A percentile compares a stretch with the other conserved stretches of the same genome.
phyloP scores from a whole-genome alignment of 2,329 filamentous ascomycete genomes.

The Apiospora marii region DNA sequence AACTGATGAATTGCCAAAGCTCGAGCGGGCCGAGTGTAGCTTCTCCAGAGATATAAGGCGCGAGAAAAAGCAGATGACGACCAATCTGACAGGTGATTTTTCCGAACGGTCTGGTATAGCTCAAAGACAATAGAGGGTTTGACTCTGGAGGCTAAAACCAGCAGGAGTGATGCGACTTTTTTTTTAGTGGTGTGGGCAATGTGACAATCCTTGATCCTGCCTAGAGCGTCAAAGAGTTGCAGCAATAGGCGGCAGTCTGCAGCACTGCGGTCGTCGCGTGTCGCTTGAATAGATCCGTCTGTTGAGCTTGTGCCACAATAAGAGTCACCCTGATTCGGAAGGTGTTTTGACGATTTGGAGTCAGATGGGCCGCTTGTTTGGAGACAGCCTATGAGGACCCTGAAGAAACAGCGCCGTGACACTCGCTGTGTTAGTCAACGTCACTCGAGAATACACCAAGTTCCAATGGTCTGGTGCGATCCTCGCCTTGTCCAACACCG shows the following conservation, averaged over 20 bases:
- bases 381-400: conserved; percentile 37
- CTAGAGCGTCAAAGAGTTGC: neutral
- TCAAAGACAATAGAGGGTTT: conserved; percentile 11
- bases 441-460: conserved; percentile 4
- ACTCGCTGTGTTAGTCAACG: conserved; percentile 10
- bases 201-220: conserved; percentile 19
- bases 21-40: neutral
- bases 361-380: conserved; percentile 28
- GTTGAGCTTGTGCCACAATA: conserved; percentile 3
- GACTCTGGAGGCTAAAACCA: conserved; percentile 16
- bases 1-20: neutral
- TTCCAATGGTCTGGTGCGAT: conserved; percentile 1
- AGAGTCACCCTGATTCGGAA: conserved; percentile 43
- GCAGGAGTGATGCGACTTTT: conserved; percentile 9
- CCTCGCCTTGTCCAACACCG: neutral
- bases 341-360: conserved; percentile 36
- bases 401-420: neutral
- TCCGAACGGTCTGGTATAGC: neutral
- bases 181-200: conserved; percentile 16
- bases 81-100: conserved; percentile 6
- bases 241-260: conserved; percentile 23
- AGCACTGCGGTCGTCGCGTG: conserved; percentile 30
- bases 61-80: conserved; percentile 5
- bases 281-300: conserved; percentile 26
- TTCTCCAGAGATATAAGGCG: neutral